These are phyloP conservation scores for Teratosphaeriaceae sp. DNA, from an alignment of 2,329 filamentous ascomycete species.

Conservation along the genomic window DNA sequence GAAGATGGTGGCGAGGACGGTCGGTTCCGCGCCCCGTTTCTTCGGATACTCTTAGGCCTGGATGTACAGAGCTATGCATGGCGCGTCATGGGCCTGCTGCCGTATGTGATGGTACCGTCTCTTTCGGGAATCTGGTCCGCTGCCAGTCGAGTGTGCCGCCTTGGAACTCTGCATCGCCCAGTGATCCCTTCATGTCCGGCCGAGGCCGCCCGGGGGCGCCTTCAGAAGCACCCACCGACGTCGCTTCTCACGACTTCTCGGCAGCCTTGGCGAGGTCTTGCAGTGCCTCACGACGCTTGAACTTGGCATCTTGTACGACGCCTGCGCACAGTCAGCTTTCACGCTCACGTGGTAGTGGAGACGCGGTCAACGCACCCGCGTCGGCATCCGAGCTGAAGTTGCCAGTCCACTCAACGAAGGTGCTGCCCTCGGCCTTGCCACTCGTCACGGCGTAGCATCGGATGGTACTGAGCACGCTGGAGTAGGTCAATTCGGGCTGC, in stretches of 20 bases:
- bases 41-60: no score
- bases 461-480: slow-evolving; percentile 60
- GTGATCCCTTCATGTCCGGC: no score
- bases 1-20: no score
- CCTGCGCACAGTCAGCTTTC: slow-evolving; percentile 34
- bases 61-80: no score
- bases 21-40: no score
- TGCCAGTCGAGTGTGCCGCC: no score
- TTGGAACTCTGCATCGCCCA: no score
- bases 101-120: no score
- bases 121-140: no score
- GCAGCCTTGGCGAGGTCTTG: slow-evolving; percentile 52
- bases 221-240: background rate
- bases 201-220: no score
- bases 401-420: slow-evolving; percentile 62
- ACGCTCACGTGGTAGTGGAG: background rate
- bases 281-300: slow-evolving; percentile 67
- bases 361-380: slow-evolving; percentile 46
- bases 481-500: slow-evolving; percentile 59
- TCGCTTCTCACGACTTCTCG: slow-evolving; percentile 22
- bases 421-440: slow-evolving; percentile 56
- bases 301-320: slow-evolving; percentile 68
- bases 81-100: no score
- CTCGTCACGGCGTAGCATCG: slow-evolving; percentile 60
- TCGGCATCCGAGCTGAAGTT: slow-evolving; percentile 66